phyloP scores from a whole-genome alignment of 1,284 basidiomycete genomes.

The Microbotryum intermedium region DNA sequence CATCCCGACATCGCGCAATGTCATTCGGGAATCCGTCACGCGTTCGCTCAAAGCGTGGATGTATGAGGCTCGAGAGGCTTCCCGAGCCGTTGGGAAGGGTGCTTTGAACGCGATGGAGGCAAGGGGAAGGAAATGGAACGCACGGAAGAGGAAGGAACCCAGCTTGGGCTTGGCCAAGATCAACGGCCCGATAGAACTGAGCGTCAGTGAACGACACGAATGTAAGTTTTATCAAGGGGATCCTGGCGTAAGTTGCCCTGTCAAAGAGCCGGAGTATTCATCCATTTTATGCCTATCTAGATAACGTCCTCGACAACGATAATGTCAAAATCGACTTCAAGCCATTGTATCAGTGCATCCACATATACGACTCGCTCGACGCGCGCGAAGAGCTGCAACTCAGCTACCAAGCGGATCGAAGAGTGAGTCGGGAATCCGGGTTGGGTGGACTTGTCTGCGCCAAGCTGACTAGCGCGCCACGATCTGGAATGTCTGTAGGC shows the following conservation, averaged over 20 bases:
- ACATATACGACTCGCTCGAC: slow-evolving; percentile 89
- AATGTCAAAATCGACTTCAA: slow-evolving; percentile 83
- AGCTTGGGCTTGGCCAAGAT: slow-evolving; percentile 62
- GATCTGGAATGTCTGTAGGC: slow-evolving; percentile 49
- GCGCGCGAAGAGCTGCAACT: slow-evolving; percentile 78
- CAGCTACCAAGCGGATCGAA: slow-evolving; percentile 91
- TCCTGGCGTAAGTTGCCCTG: slow-evolving; percentile 2
- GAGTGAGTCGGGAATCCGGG: slow-evolving; percentile 48
- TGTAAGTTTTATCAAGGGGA: slow-evolving; percentile 50
- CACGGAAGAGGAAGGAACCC: slow-evolving; percentile 42
- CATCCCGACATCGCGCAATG: slow-evolving; percentile 74
- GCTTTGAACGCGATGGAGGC: slow-evolving; percentile 85
- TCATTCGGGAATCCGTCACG: slow-evolving; percentile 88
- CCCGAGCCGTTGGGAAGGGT: slow-evolving; percentile 72
- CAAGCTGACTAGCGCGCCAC: not conserved
- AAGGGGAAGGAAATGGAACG: slow-evolving; percentile 74
- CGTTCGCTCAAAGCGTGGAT: slow-evolving; percentile 96
- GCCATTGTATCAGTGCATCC: slow-evolving; percentile 92
- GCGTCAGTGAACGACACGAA: slow-evolving; percentile 88
- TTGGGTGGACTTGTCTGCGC: not conserved
- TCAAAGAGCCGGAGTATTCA: not conserved
- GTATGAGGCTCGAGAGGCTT: slow-evolving; percentile 84
- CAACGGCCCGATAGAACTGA: slow-evolving; percentile 87
- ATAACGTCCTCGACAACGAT: slow-evolving; percentile 85
- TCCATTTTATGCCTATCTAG: slow-evolving; percentile 42